Percentiles rank a stretch among this genome's conserved stretches.
Evolutionary conservation across 2,329 filamentous ascomycete genomes (phyloP).

Genomic region (Leptographium procerum): DNA sequence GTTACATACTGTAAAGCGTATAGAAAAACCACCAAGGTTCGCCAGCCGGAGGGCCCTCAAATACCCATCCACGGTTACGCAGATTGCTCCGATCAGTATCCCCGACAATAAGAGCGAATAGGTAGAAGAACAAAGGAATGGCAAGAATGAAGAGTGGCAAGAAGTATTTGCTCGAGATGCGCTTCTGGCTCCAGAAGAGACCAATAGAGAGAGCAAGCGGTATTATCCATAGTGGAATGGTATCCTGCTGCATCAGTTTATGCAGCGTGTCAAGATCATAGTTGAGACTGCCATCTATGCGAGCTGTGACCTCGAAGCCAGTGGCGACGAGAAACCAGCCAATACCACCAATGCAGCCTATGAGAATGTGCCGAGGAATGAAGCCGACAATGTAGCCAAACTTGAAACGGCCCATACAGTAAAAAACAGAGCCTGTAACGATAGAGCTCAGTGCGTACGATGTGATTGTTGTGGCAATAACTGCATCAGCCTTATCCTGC

Average conservation of each 20-base stretch:
- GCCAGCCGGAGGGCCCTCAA: conserved; percentile 68
- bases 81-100: conserved; percentile 55
- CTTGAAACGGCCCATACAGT: conserved; percentile 74
- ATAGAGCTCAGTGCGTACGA: conserved; percentile 85
- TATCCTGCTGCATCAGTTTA: conserved; percentile 62
- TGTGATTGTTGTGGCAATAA: conserved; percentile 89
- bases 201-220: conserved; percentile 66
- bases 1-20: conserved; percentile 71
- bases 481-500: conserved; percentile 67
- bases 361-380: conserved; percentile 90
- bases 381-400: conserved; percentile 92
- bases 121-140: conserved; percentile 68
- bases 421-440: conserved; percentile 84
- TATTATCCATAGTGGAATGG: conserved; percentile 70
- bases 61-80: conserved; percentile 76
- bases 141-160: conserved; percentile 76
- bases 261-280: conserved; percentile 69
- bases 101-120: conserved; percentile 60
- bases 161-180: conserved; percentile 71
- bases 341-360: conserved; percentile 94
- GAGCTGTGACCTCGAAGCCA: conserved; percentile 84
- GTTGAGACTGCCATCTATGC: conserved; percentile 72
- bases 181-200: conserved; percentile 65
- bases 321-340: conserved; percentile 91
- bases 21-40: conserved; percentile 98